phyloP scores from a whole-genome alignment of 257 asterid species.

The Fraxinus anomala region DNA sequence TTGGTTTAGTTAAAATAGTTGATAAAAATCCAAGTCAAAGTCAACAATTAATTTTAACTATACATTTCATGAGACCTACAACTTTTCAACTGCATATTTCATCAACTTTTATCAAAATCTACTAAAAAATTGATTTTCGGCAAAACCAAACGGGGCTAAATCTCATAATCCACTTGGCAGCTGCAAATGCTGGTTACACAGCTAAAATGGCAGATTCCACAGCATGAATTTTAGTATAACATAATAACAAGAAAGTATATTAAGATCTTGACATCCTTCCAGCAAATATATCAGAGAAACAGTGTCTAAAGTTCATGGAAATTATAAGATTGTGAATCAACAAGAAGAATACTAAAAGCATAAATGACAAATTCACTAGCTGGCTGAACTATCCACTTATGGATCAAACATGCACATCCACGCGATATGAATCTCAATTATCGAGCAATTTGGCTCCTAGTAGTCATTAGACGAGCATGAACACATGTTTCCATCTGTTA shows the following conservation, averaged over 20 bases:
- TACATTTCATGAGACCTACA: no score
- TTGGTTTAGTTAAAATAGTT: no score
- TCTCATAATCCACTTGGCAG: background rate
- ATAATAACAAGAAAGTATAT: background rate
- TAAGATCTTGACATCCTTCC: background rate
- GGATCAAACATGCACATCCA: background rate
- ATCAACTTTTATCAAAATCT: no score
- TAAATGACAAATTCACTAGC: background rate
- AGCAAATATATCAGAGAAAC: background rate
- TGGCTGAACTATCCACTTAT: background rate
- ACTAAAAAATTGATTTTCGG: no score
- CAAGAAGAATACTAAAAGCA: background rate
- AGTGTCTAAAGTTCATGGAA: background rate
- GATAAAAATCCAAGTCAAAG: no score
- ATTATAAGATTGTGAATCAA: background rate
- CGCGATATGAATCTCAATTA: background rate
- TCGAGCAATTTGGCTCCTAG: background rate
- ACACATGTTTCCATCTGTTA: background rate
- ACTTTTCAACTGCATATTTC: no score
- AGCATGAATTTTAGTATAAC: background rate
- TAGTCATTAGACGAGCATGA: background rate
- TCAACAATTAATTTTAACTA: no score
- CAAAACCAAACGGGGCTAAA: no score
- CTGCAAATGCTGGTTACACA: background rate
- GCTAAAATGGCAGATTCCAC: background rate